These are phyloP conservation scores for Tubosaeta brunneosetosa DNA, from an alignment of 768 basidiomycete genomes.

Conservation along the genomic window DNA sequence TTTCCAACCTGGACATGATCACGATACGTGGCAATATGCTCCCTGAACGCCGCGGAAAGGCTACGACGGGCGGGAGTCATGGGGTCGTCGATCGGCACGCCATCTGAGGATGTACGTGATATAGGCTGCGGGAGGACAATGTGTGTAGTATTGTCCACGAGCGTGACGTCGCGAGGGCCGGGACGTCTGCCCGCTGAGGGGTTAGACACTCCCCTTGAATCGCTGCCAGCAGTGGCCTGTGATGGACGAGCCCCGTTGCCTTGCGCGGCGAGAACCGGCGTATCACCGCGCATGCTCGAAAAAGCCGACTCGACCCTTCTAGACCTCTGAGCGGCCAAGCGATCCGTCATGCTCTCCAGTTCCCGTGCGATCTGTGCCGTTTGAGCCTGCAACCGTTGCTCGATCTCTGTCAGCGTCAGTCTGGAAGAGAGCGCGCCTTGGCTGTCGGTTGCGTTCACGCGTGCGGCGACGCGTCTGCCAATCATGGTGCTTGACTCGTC, in stretches of 20 bases:
- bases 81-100: slow-evolving; percentile 17
- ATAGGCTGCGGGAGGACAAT: slow-evolving; percentile 18
- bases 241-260: not conserved
- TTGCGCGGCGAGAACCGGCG: not conserved
- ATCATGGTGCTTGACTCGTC: slow-evolving; percentile 35
- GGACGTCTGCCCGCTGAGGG: slow-evolving; percentile 11
- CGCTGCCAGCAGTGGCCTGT: not conserved
- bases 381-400: slow-evolving; percentile 27
- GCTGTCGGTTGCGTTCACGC: slow-evolving; percentile 19
- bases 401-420: slow-evolving; percentile 22
- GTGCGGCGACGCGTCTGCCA: slow-evolving; percentile 33
- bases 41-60: slow-evolving; percentile 20
- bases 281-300: slow-evolving; percentile 8
- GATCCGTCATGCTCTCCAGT: slow-evolving; percentile 29
- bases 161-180: slow-evolving; percentile 13
- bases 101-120: slow-evolving; percentile 24
- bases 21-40: slow-evolving; percentile 15
- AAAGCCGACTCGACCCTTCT: slow-evolving; percentile 22
- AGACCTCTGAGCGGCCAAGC: slow-evolving; percentile 18
- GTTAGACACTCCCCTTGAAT: slow-evolving; percentile 4
- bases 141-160: slow-evolving; percentile 17
- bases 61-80: slow-evolving; percentile 12
- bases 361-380: slow-evolving; percentile 31
- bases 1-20: slow-evolving; percentile 7
- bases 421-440: slow-evolving; percentile 16